Conservation (phyloP, 768 basidiomycete genomes). For the Phallus indusiatus region DNA sequence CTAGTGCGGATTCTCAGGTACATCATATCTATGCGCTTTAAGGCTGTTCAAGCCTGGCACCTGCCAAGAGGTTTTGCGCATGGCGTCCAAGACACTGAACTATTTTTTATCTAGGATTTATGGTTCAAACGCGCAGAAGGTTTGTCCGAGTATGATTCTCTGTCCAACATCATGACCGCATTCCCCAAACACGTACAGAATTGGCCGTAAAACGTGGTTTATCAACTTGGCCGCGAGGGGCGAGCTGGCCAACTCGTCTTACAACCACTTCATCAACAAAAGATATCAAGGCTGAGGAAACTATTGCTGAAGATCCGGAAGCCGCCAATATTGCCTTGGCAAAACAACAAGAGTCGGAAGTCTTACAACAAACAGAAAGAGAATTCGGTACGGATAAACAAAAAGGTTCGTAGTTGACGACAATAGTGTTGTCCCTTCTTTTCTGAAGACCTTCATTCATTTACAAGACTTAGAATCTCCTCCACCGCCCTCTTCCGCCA, state of each 20-base stretch:
- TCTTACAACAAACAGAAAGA: slow-evolving; percentile 12
- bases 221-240: slow-evolving; percentile 14
- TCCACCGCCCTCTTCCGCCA: neutral
- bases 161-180: neutral
- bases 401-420: neutral
- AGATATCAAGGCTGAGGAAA: neutral
- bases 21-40: slow-evolving; percentile 3
- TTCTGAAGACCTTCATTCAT: no score
- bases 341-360: slow-evolving; percentile 12
- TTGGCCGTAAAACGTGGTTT: slow-evolving; percentile 10
- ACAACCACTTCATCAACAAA: neutral
- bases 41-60: slow-evolving; percentile 8
- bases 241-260: slow-evolving; percentile 14
- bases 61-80: slow-evolving; percentile 9
- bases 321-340: slow-evolving; percentile 12
- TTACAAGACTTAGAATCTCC: neutral
- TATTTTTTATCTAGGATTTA: slow-evolving; percentile 12
- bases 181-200: slow-evolving; percentile 2
- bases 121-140: slow-evolving; percentile 22
- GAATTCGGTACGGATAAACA: slow-evolving; percentile 1
- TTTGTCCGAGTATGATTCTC: slow-evolving; percentile 6
- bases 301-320: neutral
- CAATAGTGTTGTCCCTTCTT: neutral
- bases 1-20: slow-evolving; percentile 16
- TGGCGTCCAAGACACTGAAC: neutral